Evolutionary conservation across 2,329 filamentous ascomycete genomes (phyloP).

Genomic region (Pestalotiopsis sp.): DNA sequence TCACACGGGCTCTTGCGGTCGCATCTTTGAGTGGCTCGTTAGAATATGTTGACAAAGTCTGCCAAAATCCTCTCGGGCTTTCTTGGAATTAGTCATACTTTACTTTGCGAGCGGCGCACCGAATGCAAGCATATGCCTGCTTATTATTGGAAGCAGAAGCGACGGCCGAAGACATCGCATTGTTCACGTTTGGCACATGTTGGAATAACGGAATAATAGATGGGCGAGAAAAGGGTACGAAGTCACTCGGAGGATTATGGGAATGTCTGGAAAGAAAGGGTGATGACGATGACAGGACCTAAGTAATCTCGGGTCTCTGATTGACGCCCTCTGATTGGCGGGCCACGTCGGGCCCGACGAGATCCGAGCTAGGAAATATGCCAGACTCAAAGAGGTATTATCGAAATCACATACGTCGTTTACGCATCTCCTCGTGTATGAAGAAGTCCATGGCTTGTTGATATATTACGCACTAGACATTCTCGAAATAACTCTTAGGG

Average conservation of each 20-base stretch:
- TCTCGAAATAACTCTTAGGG: not conserved
- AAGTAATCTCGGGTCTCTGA: not conserved
- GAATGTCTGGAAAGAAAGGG: not conserved
- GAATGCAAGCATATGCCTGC: slow-evolving; percentile 18
- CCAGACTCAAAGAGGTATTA: not conserved
- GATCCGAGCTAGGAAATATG: not conserved
- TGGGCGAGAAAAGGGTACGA: not conserved
- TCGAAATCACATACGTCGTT: not conserved
- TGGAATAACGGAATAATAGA: not conserved
- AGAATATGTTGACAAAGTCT: slow-evolving; percentile 23
- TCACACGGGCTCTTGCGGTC: slow-evolving; percentile 35
- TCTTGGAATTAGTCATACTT: slow-evolving; percentile 17
- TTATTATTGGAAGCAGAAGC: not conserved
- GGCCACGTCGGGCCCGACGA: slow-evolving; percentile 5
- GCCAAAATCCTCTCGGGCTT: slow-evolving; percentile 28
- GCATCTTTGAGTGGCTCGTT: slow-evolving; percentile 19
- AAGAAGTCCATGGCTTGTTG: not conserved
- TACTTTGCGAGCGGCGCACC: slow-evolving; percentile 31
- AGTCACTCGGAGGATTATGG: not conserved
- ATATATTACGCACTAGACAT: too few species aligned
- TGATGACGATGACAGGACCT: not conserved
- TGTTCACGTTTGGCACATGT: not conserved
- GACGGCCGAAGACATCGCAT: not conserved
- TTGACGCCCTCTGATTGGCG: slow-evolving; percentile 8
- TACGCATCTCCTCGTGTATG: not conserved